Evolutionary conservation across 1,284 basidiomycete species (phyloP), one percentile per base, ranked within the genome.

Genomic region (Calocybe gambosa): DNA sequence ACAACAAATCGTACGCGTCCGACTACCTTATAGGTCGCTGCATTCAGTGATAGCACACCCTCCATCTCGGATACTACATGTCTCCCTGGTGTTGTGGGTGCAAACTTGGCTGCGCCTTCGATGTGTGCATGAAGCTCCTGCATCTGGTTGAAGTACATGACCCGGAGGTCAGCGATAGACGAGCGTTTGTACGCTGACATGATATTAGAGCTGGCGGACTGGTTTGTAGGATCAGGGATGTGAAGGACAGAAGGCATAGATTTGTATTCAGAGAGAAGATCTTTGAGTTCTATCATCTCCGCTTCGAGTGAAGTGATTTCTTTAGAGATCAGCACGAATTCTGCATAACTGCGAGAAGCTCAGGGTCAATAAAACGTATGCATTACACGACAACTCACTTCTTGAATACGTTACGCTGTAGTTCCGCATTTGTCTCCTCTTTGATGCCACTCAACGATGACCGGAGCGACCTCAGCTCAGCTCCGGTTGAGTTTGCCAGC

Each of bases 281-380:
- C 91, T 62, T 97, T 98, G 62, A 99, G 81, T 61, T 98, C 94
- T 29, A 98, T 78, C 89, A 98, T 92, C 63, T 98, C 94, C 62
- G 95, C 97, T 70, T 99, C 95, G 9, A 99, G 77, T 0, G 89
- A 88, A 5, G 90, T 88, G 39, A 99, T 95, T 67, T 99, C 96
- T 61, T 98, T 99, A 6, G 93, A 96, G 38, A 99, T 92, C 38
- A 87, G 77, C 39, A 99, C 92, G 61, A 99, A 98, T 61, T 98
- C 93, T 33, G 91, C 85, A 61, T 98, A 99, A 66, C 92, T 94
- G 57, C 33, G 39, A 8, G 10, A 19, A 18, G 36, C 28, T 29
- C 21, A 40, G 28, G 28, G 9, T 15, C 25, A 3, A 2, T n/a
- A 35, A 42, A 16, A 23, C 2, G 16, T 20, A 41, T 10, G 38